Conservation (phyloP, 139 green algal genomes). For the Mychonastes homosphaera region DNA sequence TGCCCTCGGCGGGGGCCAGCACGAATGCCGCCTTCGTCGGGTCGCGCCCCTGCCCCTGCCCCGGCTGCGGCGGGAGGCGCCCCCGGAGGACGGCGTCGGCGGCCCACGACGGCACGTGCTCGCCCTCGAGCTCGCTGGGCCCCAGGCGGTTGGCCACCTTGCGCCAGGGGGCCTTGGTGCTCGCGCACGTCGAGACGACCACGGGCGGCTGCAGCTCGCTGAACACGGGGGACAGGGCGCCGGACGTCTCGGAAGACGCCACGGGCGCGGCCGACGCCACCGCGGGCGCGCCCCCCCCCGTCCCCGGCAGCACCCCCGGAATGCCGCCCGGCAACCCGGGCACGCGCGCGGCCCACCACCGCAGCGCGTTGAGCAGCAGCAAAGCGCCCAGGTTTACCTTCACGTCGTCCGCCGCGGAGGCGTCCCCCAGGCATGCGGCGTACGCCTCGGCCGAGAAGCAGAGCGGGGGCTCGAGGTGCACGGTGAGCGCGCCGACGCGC, state of each 20-base stretch:
- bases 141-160: no score
- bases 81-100: constrained; percentile 52
- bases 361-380: constrained; percentile 19
- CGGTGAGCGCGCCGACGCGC: constrained; percentile 48
- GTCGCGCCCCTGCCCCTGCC: constrained; percentile 36
- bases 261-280: no score
- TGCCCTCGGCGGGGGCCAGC: constrained; percentile 53
- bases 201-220: no score
- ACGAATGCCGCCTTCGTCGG: constrained; percentile 81
- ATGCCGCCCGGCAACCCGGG: no score
- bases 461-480: constrained; percentile 58
- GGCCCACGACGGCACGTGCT: constrained; percentile 58
- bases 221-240: no score
- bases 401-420: constrained; percentile 31
- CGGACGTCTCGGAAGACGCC: no score
- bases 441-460: constrained; percentile 80
- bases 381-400: constrained; percentile 49
- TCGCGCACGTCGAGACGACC: no score
- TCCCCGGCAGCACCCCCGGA: no score
- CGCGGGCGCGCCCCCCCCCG: no score
- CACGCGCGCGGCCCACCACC: constrained; percentile 18
- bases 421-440: no score
- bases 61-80: constrained; percentile 27
- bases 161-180: no score
- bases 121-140: constrained; percentile 32